Evolutionary conservation across 805 yeast species (phyloP).

Genomic region (Wickerhamiella hasegawae): DNA sequence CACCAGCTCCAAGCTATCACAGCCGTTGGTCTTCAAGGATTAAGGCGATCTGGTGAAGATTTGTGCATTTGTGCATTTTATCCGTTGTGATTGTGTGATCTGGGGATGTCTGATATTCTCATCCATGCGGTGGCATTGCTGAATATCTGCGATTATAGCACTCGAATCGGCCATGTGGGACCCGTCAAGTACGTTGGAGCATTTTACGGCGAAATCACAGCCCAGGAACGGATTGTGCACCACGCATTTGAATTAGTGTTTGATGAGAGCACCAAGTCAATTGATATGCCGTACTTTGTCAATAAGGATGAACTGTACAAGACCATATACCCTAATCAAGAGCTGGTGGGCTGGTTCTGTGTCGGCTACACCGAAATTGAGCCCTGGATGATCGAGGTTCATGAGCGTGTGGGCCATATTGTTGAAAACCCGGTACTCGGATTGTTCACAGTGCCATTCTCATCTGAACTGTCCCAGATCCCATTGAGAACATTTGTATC

Average conservation of each 20-base stretch:
- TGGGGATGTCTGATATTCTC: too few relatives aligned
- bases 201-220: slow-evolving; percentile 19
- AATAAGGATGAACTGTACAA: slow-evolving; percentile 16
- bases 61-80: too few relatives aligned
- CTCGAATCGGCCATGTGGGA: slow-evolving; percentile 13
- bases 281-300: slow-evolving; percentile 15
- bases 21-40: too few relatives aligned
- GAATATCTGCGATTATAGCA: slow-evolving; percentile 22
- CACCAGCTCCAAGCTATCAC: too few relatives aligned
- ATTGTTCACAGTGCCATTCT: slow-evolving; percentile 8
- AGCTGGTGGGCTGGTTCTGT: slow-evolving; percentile 22
- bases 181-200: slow-evolving; percentile 19
- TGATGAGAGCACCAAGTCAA: slow-evolving; percentile 1
- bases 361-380: slow-evolving; percentile 7
- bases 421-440: slow-evolving; percentile 12
- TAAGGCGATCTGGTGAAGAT: too few relatives aligned
- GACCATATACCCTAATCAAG: slow-evolving; percentile 19
- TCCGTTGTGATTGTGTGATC: too few relatives aligned
- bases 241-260: slow-evolving; percentile 20
- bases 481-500: slow-evolving; percentile 16
- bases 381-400: slow-evolving; percentile 8
- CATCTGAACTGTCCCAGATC: slow-evolving; percentile 7
- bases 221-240: slow-evolving; percentile 17
- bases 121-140: slow-evolving; percentile 23
- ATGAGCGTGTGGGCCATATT: slow-evolving; percentile 9